Conservation (phyloP, 805 yeast genomes). For the Peterozyma toletana region DNA sequence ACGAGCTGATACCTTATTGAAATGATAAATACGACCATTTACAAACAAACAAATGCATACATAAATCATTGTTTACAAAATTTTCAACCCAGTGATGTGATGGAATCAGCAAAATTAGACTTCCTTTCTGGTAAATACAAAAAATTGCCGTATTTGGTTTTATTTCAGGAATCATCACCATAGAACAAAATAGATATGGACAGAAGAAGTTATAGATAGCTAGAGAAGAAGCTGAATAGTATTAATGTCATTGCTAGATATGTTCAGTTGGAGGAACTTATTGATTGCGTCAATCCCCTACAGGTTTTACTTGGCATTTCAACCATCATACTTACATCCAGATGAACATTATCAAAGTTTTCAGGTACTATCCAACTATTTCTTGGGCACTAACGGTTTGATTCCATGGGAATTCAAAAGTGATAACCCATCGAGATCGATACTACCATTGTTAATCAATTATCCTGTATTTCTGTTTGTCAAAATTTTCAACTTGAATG, state of each 20-base stretch:
- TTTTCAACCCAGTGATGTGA: too few species aligned
- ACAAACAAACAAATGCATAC: too few species aligned
- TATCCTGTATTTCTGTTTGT: constrained; percentile 40
- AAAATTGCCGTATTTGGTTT: too few species aligned
- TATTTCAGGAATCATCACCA: too few species aligned
- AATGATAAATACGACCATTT: too few species aligned
- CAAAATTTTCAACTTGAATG: constrained; percentile 30
- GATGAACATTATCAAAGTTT: constrained; percentile 96
- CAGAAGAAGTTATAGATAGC: too few species aligned
- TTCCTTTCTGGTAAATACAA: too few species aligned
- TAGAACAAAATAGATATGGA: too few species aligned
- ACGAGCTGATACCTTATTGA: too few species aligned
- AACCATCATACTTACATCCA: constrained; percentile 88
- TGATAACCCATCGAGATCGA: constrained; percentile 58
- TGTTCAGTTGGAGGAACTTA: constrained; percentile 36
- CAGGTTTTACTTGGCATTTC: constrained; percentile 50
- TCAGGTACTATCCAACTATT: constrained; percentile 49
- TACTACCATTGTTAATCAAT: constrained; percentile 54
- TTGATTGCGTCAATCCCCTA: constrained; percentile 37
- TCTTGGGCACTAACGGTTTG: constrained; percentile 32
- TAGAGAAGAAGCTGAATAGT: background rate
- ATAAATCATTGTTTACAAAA: too few species aligned
- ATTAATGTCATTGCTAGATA: background rate
- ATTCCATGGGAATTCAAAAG: constrained; percentile 81
- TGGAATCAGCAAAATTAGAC: too few species aligned